phyloP scores from a whole-genome alignment of 805 yeast genomes.

The Zygotorulaspora chibaensis region DNA sequence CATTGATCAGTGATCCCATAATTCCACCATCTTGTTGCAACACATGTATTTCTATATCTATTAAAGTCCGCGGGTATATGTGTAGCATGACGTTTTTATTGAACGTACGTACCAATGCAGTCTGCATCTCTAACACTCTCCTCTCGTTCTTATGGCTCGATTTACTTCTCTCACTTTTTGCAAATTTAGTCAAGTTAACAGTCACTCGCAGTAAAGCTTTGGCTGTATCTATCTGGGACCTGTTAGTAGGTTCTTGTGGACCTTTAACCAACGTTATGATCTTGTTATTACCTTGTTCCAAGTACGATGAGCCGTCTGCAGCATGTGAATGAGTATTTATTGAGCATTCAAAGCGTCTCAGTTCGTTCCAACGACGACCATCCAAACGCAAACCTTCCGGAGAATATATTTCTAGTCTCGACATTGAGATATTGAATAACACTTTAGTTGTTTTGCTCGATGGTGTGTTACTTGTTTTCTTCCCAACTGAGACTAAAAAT shows the following conservation, averaged over 20 bases:
- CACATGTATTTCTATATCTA: conserved; percentile 71
- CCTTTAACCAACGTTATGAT: conserved; percentile 83
- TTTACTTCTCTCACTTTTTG: conserved; percentile 70
- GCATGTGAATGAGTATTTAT: conserved; percentile 85
- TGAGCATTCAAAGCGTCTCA: conserved; percentile 73
- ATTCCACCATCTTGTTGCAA: conserved; percentile 89
- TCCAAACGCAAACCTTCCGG: conserved; percentile 93
- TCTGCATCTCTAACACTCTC: conserved; percentile 61
- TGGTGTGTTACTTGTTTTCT: neutral
- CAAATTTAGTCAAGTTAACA: conserved; percentile 74
- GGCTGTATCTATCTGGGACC: conserved; percentile 48
- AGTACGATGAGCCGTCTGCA: conserved; percentile 87
- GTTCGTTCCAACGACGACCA: conserved; percentile 93
- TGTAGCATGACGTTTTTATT: conserved; percentile 68
- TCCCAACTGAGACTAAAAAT: neutral
- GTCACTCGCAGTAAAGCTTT: conserved; percentile 59
- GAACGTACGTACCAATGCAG: conserved; percentile 64
- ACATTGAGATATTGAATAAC: conserved; percentile 36
- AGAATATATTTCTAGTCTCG: conserved; percentile 77
- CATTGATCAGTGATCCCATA: conserved; percentile 72
- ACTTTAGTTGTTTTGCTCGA: neutral
- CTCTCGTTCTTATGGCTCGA: conserved; percentile 59
- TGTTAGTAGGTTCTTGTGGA: conserved; percentile 73
- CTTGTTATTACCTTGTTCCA: conserved; percentile 89
- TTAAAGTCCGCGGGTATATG: conserved; percentile 77